phyloP scores from a whole-genome alignment of 2,329 filamentous ascomycete species.

The Diaporthe vaccinii region DNA sequence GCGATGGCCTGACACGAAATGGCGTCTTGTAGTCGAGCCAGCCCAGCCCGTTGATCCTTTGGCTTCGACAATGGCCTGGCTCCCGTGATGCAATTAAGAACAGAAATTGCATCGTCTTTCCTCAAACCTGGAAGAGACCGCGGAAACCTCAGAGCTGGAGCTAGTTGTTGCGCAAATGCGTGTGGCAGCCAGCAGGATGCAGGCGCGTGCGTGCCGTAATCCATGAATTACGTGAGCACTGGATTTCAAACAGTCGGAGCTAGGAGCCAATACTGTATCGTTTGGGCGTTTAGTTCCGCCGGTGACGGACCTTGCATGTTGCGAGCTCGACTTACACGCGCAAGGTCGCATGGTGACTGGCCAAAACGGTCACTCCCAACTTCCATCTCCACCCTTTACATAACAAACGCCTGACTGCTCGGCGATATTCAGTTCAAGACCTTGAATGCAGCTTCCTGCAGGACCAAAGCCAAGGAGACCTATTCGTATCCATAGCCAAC shows the following conservation, averaged over 20 bases:
- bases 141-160: background rate
- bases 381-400: constrained; percentile 6
- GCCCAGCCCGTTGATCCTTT: constrained; percentile 1
- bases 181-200: background rate
- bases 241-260: constrained; percentile 24
- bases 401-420: constrained; percentile 26
- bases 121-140: background rate
- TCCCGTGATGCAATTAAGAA: constrained; percentile 20
- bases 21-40: constrained; percentile 12
- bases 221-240: constrained; percentile 25
- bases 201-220: background rate
- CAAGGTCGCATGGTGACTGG: background rate
- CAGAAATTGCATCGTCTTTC: background rate
- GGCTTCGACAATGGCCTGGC: background rate
- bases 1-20: background rate
- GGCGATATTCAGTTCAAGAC: background rate
- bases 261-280: background rate
- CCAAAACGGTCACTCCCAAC: background rate
- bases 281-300: constrained; percentile 17
- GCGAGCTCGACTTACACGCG: constrained; percentile 14
- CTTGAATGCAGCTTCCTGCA: background rate
- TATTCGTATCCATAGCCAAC: background rate
- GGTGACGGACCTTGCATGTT: constrained; percentile 21
- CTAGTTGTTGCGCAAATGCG: constrained; percentile 23
- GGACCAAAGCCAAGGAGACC: constrained; percentile 10